Conservation (phyloP, 495 filamentous ascomycete species). For the Viridothelium virens region DNA sequence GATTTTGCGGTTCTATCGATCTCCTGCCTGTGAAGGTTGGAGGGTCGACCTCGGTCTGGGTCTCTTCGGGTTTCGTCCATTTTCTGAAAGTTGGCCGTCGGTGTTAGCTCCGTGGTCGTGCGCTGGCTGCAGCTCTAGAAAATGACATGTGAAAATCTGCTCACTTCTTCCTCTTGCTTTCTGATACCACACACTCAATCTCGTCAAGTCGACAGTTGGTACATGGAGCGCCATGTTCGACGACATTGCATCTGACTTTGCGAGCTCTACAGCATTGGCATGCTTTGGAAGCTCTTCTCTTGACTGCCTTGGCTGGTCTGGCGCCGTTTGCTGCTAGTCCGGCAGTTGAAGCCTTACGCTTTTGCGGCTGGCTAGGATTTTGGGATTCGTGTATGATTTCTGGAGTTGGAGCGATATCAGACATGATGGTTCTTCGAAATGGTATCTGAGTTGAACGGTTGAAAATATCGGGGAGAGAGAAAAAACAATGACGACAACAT, state of each 20-base stretch:
- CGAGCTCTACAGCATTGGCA: slow-evolving; percentile 79
- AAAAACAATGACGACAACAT: slow-evolving; percentile 10
- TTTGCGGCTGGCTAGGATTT: slow-evolving; percentile 23
- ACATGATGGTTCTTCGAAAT: neutral
- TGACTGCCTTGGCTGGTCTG: slow-evolving; percentile 50
- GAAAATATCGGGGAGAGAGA: neutral
- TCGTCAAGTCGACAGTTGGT: slow-evolving; percentile 84
- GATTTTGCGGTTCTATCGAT: slow-evolving; percentile 22
- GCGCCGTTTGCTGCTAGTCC: slow-evolving; percentile 33
- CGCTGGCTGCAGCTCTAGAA: neutral
- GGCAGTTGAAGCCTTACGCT: slow-evolving; percentile 36
- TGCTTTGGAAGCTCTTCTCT: slow-evolving; percentile 77
- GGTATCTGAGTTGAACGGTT: neutral
- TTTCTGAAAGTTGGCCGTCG: slow-evolving; percentile 22
- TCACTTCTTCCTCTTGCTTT: slow-evolving; percentile 85
- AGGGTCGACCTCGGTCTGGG: neutral
- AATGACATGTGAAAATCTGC: slow-evolving; percentile 23
- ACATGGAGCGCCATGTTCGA: slow-evolving; percentile 77
- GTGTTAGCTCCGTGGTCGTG: neutral
- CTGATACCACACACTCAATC: slow-evolving; percentile 80
- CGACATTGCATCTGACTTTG: slow-evolving; percentile 92
- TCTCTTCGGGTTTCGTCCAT: slow-evolving; percentile 33
- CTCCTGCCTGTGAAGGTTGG: neutral
- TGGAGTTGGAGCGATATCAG: slow-evolving; percentile 1
- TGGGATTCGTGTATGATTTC: neutral